A percentile compares a stretch with the other conserved stretches of the same genome.
These are phyloP conservation scores for Paragyromitra xinjiangensis DNA, from an alignment of 495 filamentous ascomycete genomes.

Conservation along the genomic window DNA sequence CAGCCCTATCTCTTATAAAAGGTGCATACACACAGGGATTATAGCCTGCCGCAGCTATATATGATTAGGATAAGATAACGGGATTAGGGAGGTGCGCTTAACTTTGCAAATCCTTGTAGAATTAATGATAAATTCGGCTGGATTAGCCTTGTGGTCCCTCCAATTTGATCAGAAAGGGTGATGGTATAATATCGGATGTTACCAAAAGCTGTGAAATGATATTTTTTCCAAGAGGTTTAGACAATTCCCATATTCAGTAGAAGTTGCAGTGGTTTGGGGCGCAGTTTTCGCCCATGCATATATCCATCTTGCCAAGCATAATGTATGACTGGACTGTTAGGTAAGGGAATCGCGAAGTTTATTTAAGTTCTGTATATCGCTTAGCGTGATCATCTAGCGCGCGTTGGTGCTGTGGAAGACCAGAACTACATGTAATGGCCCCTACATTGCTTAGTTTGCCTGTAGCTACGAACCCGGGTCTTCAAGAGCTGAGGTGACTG, in stretches of 20 bases:
- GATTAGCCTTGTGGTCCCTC: conserved; percentile 15
- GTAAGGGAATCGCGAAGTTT: background rate
- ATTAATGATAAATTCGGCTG: conserved; percentile 4
- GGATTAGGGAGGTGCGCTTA: background rate
- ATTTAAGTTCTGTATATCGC: no score
- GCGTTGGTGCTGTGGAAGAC: background rate
- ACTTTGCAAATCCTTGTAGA: conserved; percentile 4
- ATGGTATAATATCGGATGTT: background rate
- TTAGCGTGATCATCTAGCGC: no score
- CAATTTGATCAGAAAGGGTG: background rate
- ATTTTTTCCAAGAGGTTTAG: background rate
- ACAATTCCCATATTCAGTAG: background rate
- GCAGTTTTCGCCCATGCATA: background rate
- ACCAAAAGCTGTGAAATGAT: background rate
- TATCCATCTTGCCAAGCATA: background rate
- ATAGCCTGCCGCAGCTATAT: conserved; percentile 7
- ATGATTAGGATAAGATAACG: background rate
- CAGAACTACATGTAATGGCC: background rate
- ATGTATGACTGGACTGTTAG: background rate
- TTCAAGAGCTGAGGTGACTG: background rate
- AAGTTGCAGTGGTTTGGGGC: background rate
- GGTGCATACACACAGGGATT: conserved; percentile 9
- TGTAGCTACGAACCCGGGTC: background rate
- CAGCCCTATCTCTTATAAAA: conserved; percentile 12
- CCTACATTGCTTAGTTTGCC: no score